Evolutionary conservation across 495 filamentous ascomycete species (phyloP), one percentile per base, ranked within the genome.

Genomic region (Neurospora africana): DNA sequence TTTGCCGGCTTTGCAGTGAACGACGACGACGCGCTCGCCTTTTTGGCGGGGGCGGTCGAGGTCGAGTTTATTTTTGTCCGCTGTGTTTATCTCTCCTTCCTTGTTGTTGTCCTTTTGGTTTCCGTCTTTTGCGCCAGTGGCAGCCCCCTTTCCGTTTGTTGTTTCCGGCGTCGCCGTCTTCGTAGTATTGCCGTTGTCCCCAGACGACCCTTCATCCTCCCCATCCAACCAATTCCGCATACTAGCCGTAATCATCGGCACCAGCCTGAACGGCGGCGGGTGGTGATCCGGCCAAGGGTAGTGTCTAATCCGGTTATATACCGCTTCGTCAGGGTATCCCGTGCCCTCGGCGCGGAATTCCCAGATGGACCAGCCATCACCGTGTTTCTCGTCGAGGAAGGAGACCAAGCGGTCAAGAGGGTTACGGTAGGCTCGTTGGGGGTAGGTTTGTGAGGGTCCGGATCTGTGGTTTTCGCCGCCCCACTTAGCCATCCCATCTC

Each of bases 271-370:
- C 4, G 96, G 95, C 72, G 95, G 95, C 38, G 95, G 96, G 79
- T 98, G 95, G 78, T 99, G 95, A 79, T 99, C 95, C 0, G 96
- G 96, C 87, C 92, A 99, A 2, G 95, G 95, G 75, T 91, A 98
- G 82, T 98, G 95, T 74, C 90, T 87, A 68, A 98, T 89, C 0
- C 94, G 83, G 37, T 87, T 85, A 77, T 94, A 92, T 2, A 99
- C 94, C 71, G 95, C 94, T 33, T 86, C 86, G 79, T 98, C 95
- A 0, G 92, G 92, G 76, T 99, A 99, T 0, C 95, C 95, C 0
- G 96, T 97, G 10, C 95, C 95, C 79, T 99, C 95, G 39, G 93
- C 95, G 41, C 96, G 90, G 77, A 98, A 98, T 78, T 99, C 95
- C 93, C 93, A 99, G 74, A 99, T 97, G 11, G 89, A 87, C 95